Conservation (phyloP, 345 rosid species). For the Corchorus capsularis region DNA sequence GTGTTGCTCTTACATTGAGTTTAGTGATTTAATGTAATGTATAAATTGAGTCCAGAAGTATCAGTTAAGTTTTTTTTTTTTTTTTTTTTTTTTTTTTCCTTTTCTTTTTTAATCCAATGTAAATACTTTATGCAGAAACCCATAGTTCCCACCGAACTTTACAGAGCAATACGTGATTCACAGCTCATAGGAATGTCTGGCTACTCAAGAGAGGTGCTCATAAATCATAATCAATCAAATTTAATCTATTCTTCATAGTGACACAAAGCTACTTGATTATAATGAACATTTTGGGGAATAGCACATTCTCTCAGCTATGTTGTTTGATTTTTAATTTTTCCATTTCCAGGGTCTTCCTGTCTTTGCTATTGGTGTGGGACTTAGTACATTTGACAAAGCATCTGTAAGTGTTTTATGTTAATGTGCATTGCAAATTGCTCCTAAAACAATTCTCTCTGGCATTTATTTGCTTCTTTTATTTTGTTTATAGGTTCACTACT, state of each 20-base stretch:
- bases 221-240: not conserved
- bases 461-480: constrained; percentile 23
- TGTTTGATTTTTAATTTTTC: constrained; percentile 9
- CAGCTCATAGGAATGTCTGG: constrained; percentile 96
- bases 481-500: constrained; percentile 69
- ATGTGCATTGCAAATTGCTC: constrained; percentile 3
- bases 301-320: constrained; percentile 11
- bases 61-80: not conserved
- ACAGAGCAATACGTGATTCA: constrained; percentile 77
- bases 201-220: constrained; percentile 81
- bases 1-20: not conserved
- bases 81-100: not conserved
- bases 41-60: not conserved
- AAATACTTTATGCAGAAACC: constrained; percentile 63
- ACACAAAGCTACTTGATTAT: not conserved
- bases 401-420: constrained; percentile 67
- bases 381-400: constrained; percentile 88
- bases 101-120: not conserved
- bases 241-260: not conserved
- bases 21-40: not conserved
- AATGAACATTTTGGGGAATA: not conserved
- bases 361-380: constrained; percentile 79
- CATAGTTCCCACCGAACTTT: constrained; percentile 71
- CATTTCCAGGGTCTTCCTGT: constrained; percentile 82
- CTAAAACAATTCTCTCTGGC: not conserved